A percentile compares a stretch with the other conserved stretches of the same genome.
These are phyloP conservation scores for Sclerotinia subarctica DNA, from an alignment of 2,329 filamentous ascomycete genomes.

Conservation along the genomic window DNA sequence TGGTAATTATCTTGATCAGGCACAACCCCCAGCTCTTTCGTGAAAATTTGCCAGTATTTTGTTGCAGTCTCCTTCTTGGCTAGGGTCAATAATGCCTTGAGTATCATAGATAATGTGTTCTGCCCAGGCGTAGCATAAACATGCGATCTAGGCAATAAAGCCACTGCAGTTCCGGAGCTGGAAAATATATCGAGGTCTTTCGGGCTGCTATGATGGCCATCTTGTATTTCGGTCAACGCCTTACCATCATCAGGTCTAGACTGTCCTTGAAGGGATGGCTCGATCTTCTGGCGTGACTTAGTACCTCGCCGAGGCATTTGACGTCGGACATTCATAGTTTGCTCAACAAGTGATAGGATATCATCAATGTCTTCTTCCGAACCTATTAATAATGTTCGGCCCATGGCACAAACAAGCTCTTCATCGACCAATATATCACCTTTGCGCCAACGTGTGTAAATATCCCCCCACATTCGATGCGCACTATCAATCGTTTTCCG, in stretches of 20 bases:
- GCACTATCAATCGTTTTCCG: slow-evolving; percentile 59
- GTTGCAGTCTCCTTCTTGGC: slow-evolving; percentile 60
- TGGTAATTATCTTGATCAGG: slow-evolving; percentile 73
- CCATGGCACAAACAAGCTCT: slow-evolving; percentile 76
- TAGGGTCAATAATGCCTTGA: slow-evolving; percentile 61
- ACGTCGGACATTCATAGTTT: slow-evolving; percentile 74
- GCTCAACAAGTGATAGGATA: slow-evolving; percentile 71
- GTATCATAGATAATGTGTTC: slow-evolving; percentile 65
- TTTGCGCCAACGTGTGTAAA: slow-evolving; percentile 70
- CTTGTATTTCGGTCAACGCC: not conserved
- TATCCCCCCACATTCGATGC: slow-evolving; percentile 75
- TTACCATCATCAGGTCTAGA: not conserved
- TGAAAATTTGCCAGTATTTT: slow-evolving; percentile 76
- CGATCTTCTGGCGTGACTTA: not conserved
- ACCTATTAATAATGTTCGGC: slow-evolving; percentile 67
- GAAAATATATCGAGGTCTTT: not conserved
- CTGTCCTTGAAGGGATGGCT: slow-evolving; percentile 17
- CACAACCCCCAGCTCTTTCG: slow-evolving; percentile 54
- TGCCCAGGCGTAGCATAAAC: slow-evolving; percentile 47
- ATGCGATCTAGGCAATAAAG: slow-evolving; percentile 22
- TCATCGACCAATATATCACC: slow-evolving; percentile 74
- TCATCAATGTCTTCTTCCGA: slow-evolving; percentile 63
- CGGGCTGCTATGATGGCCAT: not conserved
- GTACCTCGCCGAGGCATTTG: slow-evolving; percentile 31
- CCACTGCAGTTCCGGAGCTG: not conserved